Percentiles rank a stretch among this genome's conserved stretches.
Conservation (phyloP, 2,329 filamentous ascomycete species). For the Dactylellina haptotyla region DNA sequence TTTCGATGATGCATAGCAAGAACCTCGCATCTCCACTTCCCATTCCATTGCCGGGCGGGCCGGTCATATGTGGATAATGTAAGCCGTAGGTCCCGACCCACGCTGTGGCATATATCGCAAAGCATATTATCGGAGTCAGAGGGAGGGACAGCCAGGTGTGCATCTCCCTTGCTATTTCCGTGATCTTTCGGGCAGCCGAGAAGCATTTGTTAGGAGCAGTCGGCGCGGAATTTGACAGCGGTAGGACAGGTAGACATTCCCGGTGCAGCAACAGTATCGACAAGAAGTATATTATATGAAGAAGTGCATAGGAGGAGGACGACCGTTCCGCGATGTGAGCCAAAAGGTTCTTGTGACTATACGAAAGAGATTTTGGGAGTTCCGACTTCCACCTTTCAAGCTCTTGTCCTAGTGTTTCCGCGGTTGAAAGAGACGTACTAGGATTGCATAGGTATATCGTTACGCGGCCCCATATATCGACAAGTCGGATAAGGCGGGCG, state of each 20-base stretch:
- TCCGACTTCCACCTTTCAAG: slow-evolving; percentile 65
- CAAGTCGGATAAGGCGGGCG: slow-evolving; percentile 64
- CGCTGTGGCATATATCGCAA: slow-evolving; percentile 74
- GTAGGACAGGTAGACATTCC: slow-evolving; percentile 61
- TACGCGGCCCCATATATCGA: slow-evolving; percentile 65
- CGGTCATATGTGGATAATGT: slow-evolving; percentile 75
- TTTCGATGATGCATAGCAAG: slow-evolving; percentile 53
- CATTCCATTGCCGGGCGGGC: slow-evolving; percentile 54
- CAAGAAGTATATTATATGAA: slow-evolving; percentile 74
- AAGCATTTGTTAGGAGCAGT: slow-evolving; percentile 72
- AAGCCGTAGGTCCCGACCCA: slow-evolving; percentile 74
- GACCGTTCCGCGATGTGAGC: slow-evolving; percentile 73
- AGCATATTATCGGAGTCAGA: slow-evolving; percentile 74
- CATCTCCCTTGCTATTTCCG: slow-evolving; percentile 72
- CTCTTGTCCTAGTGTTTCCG: slow-evolving; percentile 68
- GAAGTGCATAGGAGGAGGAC: slow-evolving; percentile 72
- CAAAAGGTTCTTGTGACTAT: slow-evolving; percentile 70
- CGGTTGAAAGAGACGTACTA: slow-evolving; percentile 61
- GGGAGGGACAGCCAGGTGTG: slow-evolving; percentile 70
- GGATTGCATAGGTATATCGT: slow-evolving; percentile 61
- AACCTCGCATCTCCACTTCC: slow-evolving; percentile 56
- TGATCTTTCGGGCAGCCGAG: slow-evolving; percentile 71
- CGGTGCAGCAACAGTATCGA: slow-evolving; percentile 75
- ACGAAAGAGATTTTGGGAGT: slow-evolving; percentile 71
- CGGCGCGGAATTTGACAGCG: slow-evolving; percentile 53